Percentiles rank a stretch among this genome's conserved stretches.
phyloP scores from a whole-genome alignment of 2,329 filamentous ascomycete species.

The Colletotrichum abscissum region DNA sequence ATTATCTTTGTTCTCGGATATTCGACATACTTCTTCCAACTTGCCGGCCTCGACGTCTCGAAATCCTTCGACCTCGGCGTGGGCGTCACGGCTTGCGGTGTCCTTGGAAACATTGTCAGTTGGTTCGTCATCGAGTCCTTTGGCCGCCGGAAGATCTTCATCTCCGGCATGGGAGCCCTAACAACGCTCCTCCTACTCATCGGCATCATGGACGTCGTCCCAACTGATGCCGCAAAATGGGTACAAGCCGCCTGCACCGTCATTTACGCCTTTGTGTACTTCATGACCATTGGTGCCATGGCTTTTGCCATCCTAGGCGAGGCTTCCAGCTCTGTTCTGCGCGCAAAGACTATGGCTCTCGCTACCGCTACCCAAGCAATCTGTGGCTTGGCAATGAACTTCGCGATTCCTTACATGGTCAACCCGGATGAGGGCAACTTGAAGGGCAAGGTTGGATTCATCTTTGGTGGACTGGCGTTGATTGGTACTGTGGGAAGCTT shows the following conservation, averaged over 20 bases:
- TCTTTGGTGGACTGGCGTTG: slow-evolving; percentile 36
- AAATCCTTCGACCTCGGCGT: slow-evolving; percentile 54
- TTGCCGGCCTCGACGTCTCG: slow-evolving; percentile 51
- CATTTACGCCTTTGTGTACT: slow-evolving; percentile 49
- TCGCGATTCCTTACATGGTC: slow-evolving; percentile 42
- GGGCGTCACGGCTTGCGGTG: slow-evolving; percentile 50
- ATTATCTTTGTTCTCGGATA: slow-evolving; percentile 59
- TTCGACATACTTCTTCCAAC: slow-evolving; percentile 65
- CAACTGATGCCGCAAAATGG: slow-evolving; percentile 52
- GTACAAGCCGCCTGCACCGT: slow-evolving; percentile 62
- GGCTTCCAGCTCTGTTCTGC: slow-evolving; percentile 55
- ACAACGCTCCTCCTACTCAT: slow-evolving; percentile 52
- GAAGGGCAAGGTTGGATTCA: slow-evolving; percentile 44
- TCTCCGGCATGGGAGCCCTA: slow-evolving; percentile 52
- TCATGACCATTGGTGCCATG: slow-evolving; percentile 48
- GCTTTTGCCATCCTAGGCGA: slow-evolving; percentile 64
- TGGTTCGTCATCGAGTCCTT: slow-evolving; percentile 51
- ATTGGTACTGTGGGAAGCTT: slow-evolving; percentile 38
- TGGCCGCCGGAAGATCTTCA: slow-evolving; percentile 55
- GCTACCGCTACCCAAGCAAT: slow-evolving; percentile 54
- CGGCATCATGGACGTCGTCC: slow-evolving; percentile 58
- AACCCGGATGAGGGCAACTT: slow-evolving; percentile 44
- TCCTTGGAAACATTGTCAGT: slow-evolving; percentile 55
- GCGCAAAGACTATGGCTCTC: slow-evolving; percentile 56
- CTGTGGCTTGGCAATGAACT: slow-evolving; percentile 46